A percentile compares a stretch with the other conserved stretches of the same genome.
Evolutionary conservation across 2,329 filamentous ascomycete species (phyloP).

Genomic region (Colletotrichum sp.): DNA sequence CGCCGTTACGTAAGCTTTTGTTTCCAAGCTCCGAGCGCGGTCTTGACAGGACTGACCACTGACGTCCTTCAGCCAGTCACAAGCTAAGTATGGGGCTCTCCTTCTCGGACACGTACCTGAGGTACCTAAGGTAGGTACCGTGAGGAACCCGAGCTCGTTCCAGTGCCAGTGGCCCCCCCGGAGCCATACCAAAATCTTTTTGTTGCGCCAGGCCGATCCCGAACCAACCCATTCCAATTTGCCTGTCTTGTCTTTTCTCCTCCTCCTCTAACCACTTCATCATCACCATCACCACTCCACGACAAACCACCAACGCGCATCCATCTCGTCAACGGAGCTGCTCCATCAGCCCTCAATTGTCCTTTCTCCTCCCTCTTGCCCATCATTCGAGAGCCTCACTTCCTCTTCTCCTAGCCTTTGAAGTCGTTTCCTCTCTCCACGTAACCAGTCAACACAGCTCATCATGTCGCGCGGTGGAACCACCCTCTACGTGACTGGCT

Average conservation of each 20-base stretch:
- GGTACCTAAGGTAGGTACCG: background rate
- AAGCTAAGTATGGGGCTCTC: background rate
- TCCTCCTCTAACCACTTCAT: constrained; percentile 8
- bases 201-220: constrained; percentile 10
- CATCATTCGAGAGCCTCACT: background rate
- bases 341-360: constrained; percentile 13
- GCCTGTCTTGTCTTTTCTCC: constrained; percentile 2
- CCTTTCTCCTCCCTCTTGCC: background rate
- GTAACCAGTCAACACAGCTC: constrained; percentile 20
- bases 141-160: background rate
- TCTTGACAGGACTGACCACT: background rate
- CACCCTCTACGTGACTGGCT: constrained; percentile 98
- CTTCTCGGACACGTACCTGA: background rate
- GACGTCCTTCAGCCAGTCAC: background rate
- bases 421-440: background rate
- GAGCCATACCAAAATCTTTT: constrained; percentile 20
- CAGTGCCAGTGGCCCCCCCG: background rate
- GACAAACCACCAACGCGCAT: constrained; percentile 14
- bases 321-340: constrained; percentile 1
- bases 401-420: background rate
- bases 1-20: background rate
- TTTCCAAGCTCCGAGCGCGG: background rate
- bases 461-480: constrained; percentile 91
- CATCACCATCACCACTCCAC: constrained; percentile 12
- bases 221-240: background rate